Conservation (phyloP, 139 green algal species). For the Ettlia oleoabundans region DNA sequence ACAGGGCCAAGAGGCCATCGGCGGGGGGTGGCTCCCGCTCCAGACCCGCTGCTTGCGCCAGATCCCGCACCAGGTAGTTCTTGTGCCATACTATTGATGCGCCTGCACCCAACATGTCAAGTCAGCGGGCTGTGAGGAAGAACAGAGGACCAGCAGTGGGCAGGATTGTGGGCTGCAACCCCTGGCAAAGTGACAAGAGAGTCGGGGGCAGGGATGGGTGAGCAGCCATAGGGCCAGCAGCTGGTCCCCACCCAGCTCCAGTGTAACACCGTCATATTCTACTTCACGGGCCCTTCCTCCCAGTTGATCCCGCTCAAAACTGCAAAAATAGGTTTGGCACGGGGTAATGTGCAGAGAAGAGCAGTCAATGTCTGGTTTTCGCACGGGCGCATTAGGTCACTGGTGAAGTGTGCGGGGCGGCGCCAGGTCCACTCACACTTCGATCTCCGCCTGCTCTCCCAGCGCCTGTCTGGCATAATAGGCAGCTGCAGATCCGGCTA, state of each 20-base stretch:
- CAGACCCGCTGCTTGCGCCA: constrained; percentile 15
- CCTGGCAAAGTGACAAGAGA: no score
- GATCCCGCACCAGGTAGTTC: constrained; percentile 10
- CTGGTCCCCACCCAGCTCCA: constrained; percentile 14
- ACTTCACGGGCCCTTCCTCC: neutral
- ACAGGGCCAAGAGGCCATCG: constrained; percentile 23
- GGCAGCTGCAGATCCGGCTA: constrained; percentile 55
- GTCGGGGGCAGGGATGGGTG: neutral
- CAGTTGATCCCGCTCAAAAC: constrained; percentile 4
- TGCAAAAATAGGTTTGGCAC: neutral
- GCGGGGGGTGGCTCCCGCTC: neutral
- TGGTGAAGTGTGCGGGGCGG: neutral
- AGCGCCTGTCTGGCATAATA: constrained; percentile 35
- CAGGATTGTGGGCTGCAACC: neutral
- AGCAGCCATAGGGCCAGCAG: neutral
- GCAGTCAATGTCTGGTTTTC: neutral
- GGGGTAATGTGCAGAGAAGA: neutral
- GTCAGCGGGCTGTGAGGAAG: no score
- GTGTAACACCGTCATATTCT: neutral
- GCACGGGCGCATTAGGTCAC: neutral
- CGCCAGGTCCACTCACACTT: constrained; percentile 36
- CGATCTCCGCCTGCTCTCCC: constrained; percentile 9
- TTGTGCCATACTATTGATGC: neutral
- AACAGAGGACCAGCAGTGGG: no score
- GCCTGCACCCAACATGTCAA: neutral